These are phyloP conservation scores for Sparassis latifolia DNA, from an alignment of 1,284 basidiomycete species.

Conservation along the genomic window DNA sequence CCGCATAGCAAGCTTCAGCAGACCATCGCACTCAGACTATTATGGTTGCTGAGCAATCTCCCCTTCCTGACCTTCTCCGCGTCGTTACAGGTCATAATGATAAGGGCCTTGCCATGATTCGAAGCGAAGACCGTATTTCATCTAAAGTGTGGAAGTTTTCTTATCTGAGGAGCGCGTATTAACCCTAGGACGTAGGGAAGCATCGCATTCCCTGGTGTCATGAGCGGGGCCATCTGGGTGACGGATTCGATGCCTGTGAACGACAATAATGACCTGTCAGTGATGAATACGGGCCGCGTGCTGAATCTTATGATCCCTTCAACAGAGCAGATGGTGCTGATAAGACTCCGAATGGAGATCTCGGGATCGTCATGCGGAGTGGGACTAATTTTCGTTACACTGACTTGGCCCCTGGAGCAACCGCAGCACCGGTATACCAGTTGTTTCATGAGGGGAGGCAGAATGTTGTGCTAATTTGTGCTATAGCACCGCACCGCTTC, in stretches of 20 bases:
- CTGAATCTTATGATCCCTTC: neutral
- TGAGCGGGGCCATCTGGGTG: conserved; percentile 38
- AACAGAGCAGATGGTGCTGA: conserved; percentile 45
- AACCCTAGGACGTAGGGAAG: neutral
- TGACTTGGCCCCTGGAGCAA: conserved; percentile 49
- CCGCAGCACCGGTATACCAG: conserved; percentile 41
- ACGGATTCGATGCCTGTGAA: conserved; percentile 45
- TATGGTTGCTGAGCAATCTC: conserved; percentile 28
- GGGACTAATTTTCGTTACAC: conserved; percentile 48
- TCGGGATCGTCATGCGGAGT: conserved; percentile 38
- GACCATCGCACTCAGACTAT: conserved; percentile 7
- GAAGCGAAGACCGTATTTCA: conserved; percentile 12
- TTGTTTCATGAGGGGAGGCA: neutral
- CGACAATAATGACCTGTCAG: conserved; percentile 41
- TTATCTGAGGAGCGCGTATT: neutral
- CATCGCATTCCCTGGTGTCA: conserved; percentile 12
- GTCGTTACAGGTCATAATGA: conserved; percentile 42
- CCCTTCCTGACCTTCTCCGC: conserved; percentile 34
- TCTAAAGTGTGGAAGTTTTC: neutral
- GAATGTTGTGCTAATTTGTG: neutral
- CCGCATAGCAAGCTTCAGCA: neutral
- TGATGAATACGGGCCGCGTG: neutral
- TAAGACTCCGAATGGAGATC: conserved; percentile 31
- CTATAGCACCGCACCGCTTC: conserved; percentile 41
- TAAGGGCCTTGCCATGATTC: conserved; percentile 16